Evolutionary conservation across 805 yeast species (phyloP), one percentile per base, ranked within the genome.

Genomic region (Saccharomycopsis synnaedendra): DNA sequence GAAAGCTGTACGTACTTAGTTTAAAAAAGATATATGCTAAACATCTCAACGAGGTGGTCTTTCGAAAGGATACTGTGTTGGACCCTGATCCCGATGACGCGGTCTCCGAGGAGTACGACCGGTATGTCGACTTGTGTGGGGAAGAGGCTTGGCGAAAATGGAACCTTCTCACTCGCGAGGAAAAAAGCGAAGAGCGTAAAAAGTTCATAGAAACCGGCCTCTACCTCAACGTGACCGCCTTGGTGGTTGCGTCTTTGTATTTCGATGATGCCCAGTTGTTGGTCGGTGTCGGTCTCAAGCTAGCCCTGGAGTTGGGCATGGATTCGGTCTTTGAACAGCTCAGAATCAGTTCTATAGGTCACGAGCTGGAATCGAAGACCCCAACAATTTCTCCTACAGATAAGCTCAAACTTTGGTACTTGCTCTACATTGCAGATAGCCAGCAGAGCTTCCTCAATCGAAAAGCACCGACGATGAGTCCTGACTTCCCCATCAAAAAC

Each of bases 171-270:
- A 39, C 75, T 76, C 1, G 76, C 75, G 49, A 45, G 3, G 55
- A 52, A 47, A 53, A 52, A 39, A 47, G 42, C 41, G 38, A 41
- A 28, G 42, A 45, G 29, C 41, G 47, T 29, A 50, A 50, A 32
- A 19, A 19, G 19, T 19, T 19, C 19, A 19, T 19, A 19, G 19
- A 19, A 19, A 19, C 19, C 19, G 19, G 19, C 19, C 40, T 47
- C 9, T 47, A 45, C 58, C 73, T 78, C 57, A 75, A 80, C 0
- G 75, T 80, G n/a, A 64, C 80, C 27, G 84, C 82, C 0, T 64
- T 81, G 37, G 72, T 80, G 39, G 70, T 80, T 30, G 79, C 83
- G 53, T 80, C 84, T 42, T 77, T 80, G 56, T 81, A 86, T 86
- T 68, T 80, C 42, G 73, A 80, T 27, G 72, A 80, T 52, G 71